Percentiles rank a stretch among this genome's conserved stretches.
Evolutionary conservation across 2,329 filamentous ascomycete species (phyloP).

Genomic region (Talaromyces marneffei): DNA sequence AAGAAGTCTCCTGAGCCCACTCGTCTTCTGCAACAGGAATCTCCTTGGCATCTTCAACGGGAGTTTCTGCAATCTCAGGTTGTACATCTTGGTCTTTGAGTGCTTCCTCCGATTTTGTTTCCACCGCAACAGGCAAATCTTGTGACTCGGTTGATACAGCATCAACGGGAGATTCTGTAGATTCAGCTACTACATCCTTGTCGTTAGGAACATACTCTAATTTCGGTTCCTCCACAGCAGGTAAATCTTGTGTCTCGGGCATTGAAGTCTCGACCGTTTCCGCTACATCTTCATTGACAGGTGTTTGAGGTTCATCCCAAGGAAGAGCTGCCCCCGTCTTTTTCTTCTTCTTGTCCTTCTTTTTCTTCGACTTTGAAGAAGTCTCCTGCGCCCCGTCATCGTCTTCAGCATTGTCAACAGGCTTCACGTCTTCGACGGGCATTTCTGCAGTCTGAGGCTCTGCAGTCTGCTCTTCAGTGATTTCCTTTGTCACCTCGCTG

Average conservation of each 20-base stretch:
- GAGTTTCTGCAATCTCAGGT: neutral
- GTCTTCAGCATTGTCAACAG: neutral
- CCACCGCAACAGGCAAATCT: neutral
- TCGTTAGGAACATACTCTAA: neutral
- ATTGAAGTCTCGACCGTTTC: neutral
- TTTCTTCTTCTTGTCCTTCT: constrained; percentile 38
- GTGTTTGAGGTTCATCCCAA: constrained; percentile 19
- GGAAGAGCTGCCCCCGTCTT: neutral
- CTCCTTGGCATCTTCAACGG: neutral
- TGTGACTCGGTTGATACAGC: neutral
- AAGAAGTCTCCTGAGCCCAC: constrained; percentile 3
- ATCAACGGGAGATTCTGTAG: neutral
- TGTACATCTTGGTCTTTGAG: neutral
- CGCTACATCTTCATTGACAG: neutral
- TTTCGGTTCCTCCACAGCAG: neutral
- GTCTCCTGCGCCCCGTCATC: neutral
- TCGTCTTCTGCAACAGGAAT: neutral
- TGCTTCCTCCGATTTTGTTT: neutral
- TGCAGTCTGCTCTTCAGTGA: neutral
- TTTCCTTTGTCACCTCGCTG: neutral
- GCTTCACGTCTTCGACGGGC: neutral
- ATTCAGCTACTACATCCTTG: neutral
- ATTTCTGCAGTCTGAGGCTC: neutral
- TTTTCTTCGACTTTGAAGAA: constrained; percentile 22
- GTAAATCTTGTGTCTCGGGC: neutral